Conservation (phyloP, 495 filamentous ascomycete species). For the Podospora tetraspora region DNA sequence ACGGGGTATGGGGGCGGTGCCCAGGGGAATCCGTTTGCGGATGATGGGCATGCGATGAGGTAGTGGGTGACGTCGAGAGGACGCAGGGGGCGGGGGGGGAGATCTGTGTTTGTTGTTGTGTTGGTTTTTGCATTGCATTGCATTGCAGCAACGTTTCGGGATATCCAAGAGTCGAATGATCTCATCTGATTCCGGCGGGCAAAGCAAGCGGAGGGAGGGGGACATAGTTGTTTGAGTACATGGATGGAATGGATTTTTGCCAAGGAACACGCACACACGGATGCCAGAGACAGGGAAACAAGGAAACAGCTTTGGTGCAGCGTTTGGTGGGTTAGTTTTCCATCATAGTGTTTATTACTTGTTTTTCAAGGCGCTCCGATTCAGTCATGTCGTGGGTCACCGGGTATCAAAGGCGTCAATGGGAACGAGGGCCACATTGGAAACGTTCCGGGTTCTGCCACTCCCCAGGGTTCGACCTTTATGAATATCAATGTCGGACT, state of each 20-base stretch:
- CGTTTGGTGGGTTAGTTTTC: too few species aligned
- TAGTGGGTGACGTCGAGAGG: not conserved
- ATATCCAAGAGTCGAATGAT: not conserved
- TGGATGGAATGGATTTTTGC: not conserved
- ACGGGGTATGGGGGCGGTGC: slow-evolving; percentile 8
- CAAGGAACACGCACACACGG: not conserved
- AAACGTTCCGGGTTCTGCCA: too few species aligned
- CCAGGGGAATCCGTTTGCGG: slow-evolving; percentile 24
- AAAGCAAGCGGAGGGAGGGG: not conserved
- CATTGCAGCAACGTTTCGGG: not conserved
- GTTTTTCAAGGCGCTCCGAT: not conserved
- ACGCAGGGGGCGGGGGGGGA: too few species aligned
- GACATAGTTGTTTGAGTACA: not conserved
- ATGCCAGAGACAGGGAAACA: not conserved
- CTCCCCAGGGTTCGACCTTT: too few species aligned
- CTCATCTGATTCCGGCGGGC: not conserved
- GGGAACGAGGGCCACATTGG: too few species aligned
- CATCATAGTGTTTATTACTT: too few species aligned
- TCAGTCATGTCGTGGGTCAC: not conserved
- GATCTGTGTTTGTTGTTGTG: not conserved
- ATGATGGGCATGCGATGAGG: slow-evolving; percentile 19
- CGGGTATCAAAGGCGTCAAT: too few species aligned
- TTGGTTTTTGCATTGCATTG: not conserved
- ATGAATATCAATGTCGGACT: too few species aligned
- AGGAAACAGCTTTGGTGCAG: not conserved